Conservation (phyloP, 768 basidiomycete genomes). For the Mycena epipterygia region DNA sequence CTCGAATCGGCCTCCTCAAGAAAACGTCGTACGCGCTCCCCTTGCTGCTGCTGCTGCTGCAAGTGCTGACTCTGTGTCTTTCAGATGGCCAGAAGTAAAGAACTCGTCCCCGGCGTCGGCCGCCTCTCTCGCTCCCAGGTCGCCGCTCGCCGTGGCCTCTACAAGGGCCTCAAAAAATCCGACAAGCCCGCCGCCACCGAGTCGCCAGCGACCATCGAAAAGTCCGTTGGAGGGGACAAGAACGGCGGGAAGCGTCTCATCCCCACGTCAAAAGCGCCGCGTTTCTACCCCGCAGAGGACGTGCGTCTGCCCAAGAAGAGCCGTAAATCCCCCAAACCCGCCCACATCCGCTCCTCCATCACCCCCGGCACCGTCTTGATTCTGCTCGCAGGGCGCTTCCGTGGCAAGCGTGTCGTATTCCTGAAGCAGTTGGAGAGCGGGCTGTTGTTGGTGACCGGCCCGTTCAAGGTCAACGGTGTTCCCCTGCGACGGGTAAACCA, state of each 20-base stretch:
- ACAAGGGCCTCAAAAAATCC: constrained; percentile 88
- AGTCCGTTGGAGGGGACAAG: constrained; percentile 88
- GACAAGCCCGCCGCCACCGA: constrained; percentile 73
- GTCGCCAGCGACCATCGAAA: constrained; percentile 77
- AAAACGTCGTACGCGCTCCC: constrained; percentile 28
- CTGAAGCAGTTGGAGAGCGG: constrained; percentile 96
- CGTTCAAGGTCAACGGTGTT: constrained; percentile 98
- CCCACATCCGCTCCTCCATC: constrained; percentile 88
- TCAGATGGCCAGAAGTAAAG: constrained; percentile 90
- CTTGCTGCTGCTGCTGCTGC: not conserved
- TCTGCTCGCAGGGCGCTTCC: constrained; percentile 96
- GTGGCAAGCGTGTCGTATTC: constrained; percentile 98
- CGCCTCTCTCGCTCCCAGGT: constrained; percentile 88
- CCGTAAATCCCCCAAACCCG: constrained; percentile 86
- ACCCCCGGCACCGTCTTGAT: constrained; percentile 96
- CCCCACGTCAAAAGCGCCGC: constrained; percentile 87
- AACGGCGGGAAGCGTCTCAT: constrained; percentile 92
- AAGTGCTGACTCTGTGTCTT: constrained; percentile 29
- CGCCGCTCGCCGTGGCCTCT: constrained; percentile 83
- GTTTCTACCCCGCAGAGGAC: constrained; percentile 97
- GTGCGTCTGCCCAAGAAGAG: constrained; percentile 91
- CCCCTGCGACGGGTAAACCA: constrained; percentile 98
- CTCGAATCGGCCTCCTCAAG: constrained; percentile 30
- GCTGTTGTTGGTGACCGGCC: constrained; percentile 94
- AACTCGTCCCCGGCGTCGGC: constrained; percentile 86